Conservation (phyloP, 768 basidiomycete genomes). For the Kwoniella europaea region DNA sequence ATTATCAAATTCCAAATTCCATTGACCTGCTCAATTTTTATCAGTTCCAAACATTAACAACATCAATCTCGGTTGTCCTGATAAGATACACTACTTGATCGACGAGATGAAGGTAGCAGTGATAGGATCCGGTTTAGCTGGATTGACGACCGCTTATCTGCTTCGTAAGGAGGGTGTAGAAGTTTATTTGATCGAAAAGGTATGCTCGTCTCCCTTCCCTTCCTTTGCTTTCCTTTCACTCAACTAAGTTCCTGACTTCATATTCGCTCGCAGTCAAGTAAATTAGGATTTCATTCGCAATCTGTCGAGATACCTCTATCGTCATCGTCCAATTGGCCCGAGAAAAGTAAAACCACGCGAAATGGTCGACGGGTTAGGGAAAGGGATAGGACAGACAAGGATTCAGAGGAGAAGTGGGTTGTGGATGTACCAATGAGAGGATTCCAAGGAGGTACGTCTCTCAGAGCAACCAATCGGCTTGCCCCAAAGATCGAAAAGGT, state of each 20-base stretch:
- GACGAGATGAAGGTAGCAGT: conserved; percentile 63
- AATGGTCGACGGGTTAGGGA: conserved; percentile 1
- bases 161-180: conserved; percentile 66
- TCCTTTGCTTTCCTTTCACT: no score
- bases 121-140: conserved; percentile 74
- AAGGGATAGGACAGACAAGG: conserved; percentile 21
- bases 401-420: conserved; percentile 50
- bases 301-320: conserved; percentile 54
- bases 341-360: conserved; percentile 41
- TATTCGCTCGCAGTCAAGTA: conserved; percentile 62
- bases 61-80: not conserved
- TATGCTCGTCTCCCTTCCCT: conserved; percentile 51
- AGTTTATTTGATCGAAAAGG: conserved; percentile 78
- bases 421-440: conserved; percentile 82
- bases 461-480: conserved; percentile 1
- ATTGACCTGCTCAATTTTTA: no score
- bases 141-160: conserved; percentile 71
- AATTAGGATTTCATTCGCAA: conserved; percentile 73
- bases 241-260: not conserved
- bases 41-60: no score
- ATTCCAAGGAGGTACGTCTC: conserved; percentile 72
- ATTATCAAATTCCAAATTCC: no score
- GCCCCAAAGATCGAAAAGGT: not conserved
- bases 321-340: not conserved
- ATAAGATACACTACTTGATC: not conserved